phyloP scores from a whole-genome alignment of 768 basidiomycete species.

The Pisolithus marmoratus region DNA sequence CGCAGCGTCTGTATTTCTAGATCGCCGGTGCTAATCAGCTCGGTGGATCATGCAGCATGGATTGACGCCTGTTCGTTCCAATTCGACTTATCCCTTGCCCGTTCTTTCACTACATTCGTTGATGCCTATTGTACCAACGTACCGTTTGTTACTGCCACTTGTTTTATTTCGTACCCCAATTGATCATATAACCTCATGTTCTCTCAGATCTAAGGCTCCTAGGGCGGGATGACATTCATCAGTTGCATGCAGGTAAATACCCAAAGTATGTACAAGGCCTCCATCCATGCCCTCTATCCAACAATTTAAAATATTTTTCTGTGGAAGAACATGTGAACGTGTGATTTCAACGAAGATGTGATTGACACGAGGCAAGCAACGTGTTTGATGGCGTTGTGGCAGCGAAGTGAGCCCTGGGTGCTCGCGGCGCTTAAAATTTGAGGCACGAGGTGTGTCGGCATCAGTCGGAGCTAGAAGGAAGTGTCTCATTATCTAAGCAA shows the following conservation, averaged over 20 bases:
- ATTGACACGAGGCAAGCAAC: slow-evolving; percentile 6
- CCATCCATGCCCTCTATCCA: too few species aligned
- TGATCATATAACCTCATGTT: not conserved
- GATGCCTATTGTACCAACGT: not conserved
- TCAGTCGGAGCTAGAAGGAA: not conserved
- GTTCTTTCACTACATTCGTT: not conserved
- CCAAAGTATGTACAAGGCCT: too few species aligned
- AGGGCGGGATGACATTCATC: not conserved
- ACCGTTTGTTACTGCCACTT: not conserved
- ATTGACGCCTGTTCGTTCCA: not conserved
- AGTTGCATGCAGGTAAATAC: too few species aligned
- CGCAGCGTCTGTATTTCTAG: slow-evolving; percentile 1
- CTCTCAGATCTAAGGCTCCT: too few species aligned
- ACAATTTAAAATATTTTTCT: not conserved
- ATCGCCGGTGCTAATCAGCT: slow-evolving; percentile 1
- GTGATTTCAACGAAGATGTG: slow-evolving; percentile 21
- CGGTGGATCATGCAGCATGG: not conserved
- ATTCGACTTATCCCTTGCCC: not conserved
- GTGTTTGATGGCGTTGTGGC: slow-evolving; percentile 2
- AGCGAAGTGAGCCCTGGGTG: not conserved
- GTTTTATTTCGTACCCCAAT: not conserved
- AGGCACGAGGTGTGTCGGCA: not conserved
- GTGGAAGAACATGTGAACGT: not conserved
- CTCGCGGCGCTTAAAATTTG: not conserved
- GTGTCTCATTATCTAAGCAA: not conserved